phyloP scores from a whole-genome alignment of 2,329 filamentous ascomycete genomes.

The Neofusicoccum sp. region DNA sequence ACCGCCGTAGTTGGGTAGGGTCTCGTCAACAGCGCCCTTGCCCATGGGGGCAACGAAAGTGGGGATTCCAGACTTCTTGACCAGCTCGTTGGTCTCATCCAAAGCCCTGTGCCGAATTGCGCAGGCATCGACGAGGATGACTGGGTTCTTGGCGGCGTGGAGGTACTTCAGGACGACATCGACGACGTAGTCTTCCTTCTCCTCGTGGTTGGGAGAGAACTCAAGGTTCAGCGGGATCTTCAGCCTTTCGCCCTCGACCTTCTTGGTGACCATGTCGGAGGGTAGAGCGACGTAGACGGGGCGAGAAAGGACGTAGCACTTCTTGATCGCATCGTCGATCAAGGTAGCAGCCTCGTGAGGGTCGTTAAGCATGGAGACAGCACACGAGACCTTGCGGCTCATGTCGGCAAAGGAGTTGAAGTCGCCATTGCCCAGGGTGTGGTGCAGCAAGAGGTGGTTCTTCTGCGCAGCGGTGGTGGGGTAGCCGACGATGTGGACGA shows the following conservation, averaged over 20 bases:
- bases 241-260: slow-evolving; percentile 71
- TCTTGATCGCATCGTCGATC: slow-evolving; percentile 73
- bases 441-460: slow-evolving; percentile 45
- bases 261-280: slow-evolving; percentile 73
- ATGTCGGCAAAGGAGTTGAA: slow-evolving; percentile 82
- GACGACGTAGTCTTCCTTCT: slow-evolving; percentile 79
- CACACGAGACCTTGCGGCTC: slow-evolving; percentile 68
- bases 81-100: slow-evolving; percentile 68
- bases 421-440: slow-evolving; percentile 58
- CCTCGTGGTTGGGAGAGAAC: slow-evolving; percentile 63
- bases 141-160: slow-evolving; percentile 67
- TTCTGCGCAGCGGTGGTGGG: slow-evolving; percentile 42
- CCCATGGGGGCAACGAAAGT: slow-evolving; percentile 90
- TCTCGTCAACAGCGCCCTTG: slow-evolving; percentile 79
- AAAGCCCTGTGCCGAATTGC: slow-evolving; percentile 74
- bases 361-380: slow-evolving; percentile 68
- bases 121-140: slow-evolving; percentile 81
- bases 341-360: slow-evolving; percentile 67
- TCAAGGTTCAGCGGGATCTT: slow-evolving; percentile 67
- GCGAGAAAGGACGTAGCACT: slow-evolving; percentile 71
- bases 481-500: slow-evolving; percentile 49
- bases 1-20: slow-evolving; percentile 71
- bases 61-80: slow-evolving; percentile 71
- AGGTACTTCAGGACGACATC: slow-evolving; percentile 73
- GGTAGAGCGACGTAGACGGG: slow-evolving; percentile 84